Base-by-base conservation (phyloP, 164 flowering plant species). In the Magnolia officinalis region DNA sequence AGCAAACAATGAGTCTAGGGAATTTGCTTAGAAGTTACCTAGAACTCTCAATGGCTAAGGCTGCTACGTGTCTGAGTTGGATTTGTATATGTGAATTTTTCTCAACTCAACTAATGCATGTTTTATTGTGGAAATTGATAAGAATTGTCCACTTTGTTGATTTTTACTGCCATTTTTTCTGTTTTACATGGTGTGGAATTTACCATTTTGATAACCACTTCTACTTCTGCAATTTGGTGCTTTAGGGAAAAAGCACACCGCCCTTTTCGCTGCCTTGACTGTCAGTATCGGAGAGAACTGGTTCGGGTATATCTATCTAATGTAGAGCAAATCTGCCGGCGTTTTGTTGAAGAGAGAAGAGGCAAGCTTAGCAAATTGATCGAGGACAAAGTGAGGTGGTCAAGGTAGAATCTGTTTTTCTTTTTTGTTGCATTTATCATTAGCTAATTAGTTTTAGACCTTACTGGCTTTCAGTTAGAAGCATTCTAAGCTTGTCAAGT, bases 221-320 rank as follows among this genome's bases (percentile, higher is more conserved):
- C 29, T 50, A 64, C 26, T 26, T 8, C 63, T 21, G 24, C 45
- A 66, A 37, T 74, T 71, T 65, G n/a, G 13, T 55, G 75, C 83
- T 76, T n/a, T 69, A 95, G 98, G 90, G 98, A 95, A 82, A 93
- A 86, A 86, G 85, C 91, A 77, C 88, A 92, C 74, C 94, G 93
- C 4, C 98, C 95, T 29, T 95, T 93, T 75, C 95, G 96, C 50
- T 93, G 97, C 84, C 95, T 95, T 82, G 97, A 93, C 80, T 90
- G 92, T 82, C 90, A 91, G 75, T 95, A 95, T 84, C 82, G 98
- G 84, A 90, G 98, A 84, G 98, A 93, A 87, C 96, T 95, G 80
- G 92, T 95, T 78, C 84, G 98, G 63, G 98, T 95, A 68, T 93
- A 95, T 81, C 82, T 95, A 76, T 83, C 97, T 78, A 93, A 93